A percentile compares a stretch with the other conserved stretches of the same genome.
These are phyloP conservation scores for Erucastrum elatum DNA, from an alignment of 345 rosid species.

Conservation along the genomic window DNA sequence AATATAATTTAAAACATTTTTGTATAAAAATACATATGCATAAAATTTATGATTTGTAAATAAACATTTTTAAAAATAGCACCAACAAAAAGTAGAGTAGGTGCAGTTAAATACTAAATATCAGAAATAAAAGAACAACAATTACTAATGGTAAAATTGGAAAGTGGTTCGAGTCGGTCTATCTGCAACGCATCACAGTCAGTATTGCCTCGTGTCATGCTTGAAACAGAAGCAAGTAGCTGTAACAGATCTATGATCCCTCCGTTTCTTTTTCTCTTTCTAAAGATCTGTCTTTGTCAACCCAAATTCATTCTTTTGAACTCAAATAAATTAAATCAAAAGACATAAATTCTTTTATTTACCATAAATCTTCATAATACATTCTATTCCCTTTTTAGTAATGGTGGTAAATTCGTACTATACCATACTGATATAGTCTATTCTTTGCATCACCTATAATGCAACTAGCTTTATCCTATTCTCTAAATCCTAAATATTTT, in stretches of 20 bases:
- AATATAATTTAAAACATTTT: no score
- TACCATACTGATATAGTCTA: not conserved
- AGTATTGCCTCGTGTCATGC: conserved; percentile 24
- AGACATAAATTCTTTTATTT: not conserved
- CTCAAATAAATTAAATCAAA: not conserved
- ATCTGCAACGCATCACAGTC: conserved; percentile 22
- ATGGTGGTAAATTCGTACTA: not conserved
- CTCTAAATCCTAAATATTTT: not conserved
- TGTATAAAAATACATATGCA: no score
- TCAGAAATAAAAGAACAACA: not conserved
- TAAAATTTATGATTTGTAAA: no score
- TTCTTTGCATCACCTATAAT: not conserved
- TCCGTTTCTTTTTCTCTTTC: conserved; percentile 1
- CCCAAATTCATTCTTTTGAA: not conserved
- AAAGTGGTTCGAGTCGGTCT: conserved; percentile 28
- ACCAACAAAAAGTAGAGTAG: not conserved
- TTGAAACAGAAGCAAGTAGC: conserved; percentile 21
- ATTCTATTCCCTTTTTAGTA: not conserved
- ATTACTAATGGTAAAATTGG: conserved; percentile 2
- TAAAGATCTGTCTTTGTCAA: not conserved
- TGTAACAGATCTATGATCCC: not conserved
- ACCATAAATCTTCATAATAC: not conserved
- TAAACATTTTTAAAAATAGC: no score
- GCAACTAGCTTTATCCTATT: not conserved
- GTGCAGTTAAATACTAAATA: not conserved